Evolutionary conservation across 768 basidiomycete species (phyloP).

Genomic region (Amanita exitialis): DNA sequence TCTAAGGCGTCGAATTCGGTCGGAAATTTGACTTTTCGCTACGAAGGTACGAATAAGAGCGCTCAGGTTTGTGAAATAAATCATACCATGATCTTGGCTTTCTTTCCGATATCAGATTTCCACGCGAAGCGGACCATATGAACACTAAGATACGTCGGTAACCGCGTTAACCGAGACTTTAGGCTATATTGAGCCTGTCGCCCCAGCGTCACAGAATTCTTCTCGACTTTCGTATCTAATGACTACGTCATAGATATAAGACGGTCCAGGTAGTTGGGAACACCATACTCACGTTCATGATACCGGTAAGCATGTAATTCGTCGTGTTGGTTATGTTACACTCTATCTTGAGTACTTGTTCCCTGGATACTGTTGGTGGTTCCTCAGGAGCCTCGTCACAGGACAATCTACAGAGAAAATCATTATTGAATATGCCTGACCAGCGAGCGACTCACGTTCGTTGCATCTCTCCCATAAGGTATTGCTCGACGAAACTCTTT

Average conservation of each 20-base stretch:
- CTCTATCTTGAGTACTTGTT: slow-evolving; percentile 80
- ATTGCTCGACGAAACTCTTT: slow-evolving; percentile 70
- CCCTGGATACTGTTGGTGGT: slow-evolving; percentile 44
- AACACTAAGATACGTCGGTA: slow-evolving; percentile 79
- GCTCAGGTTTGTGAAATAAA: neutral
- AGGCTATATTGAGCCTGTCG: slow-evolving; percentile 78
- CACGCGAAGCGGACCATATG: slow-evolving; percentile 98
- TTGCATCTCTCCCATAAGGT: slow-evolving; percentile 67
- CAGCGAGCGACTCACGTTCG: slow-evolving; percentile 38
- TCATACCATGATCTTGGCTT: slow-evolving; percentile 92
- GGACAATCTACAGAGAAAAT: slow-evolving; percentile 40
- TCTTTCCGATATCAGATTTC: slow-evolving; percentile 83
- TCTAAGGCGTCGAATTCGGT: slow-evolving; percentile 83
- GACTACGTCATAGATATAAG: slow-evolving; percentile 34
- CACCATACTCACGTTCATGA: slow-evolving; percentile 50
- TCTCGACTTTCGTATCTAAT: slow-evolving; percentile 80
- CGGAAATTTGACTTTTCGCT: slow-evolving; percentile 91
- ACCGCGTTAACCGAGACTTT: slow-evolving; percentile 68
- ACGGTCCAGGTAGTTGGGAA: neutral
- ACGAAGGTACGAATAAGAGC: neutral
- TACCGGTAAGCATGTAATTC: slow-evolving; percentile 83
- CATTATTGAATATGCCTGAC: neutral
- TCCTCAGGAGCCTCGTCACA: slow-evolving; percentile 84
- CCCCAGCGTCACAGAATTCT: slow-evolving; percentile 69
- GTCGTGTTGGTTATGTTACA: slow-evolving; percentile 86